Evolutionary conservation across 257 asterid species (phyloP).

Genomic region (Echites panduratus): DNA sequence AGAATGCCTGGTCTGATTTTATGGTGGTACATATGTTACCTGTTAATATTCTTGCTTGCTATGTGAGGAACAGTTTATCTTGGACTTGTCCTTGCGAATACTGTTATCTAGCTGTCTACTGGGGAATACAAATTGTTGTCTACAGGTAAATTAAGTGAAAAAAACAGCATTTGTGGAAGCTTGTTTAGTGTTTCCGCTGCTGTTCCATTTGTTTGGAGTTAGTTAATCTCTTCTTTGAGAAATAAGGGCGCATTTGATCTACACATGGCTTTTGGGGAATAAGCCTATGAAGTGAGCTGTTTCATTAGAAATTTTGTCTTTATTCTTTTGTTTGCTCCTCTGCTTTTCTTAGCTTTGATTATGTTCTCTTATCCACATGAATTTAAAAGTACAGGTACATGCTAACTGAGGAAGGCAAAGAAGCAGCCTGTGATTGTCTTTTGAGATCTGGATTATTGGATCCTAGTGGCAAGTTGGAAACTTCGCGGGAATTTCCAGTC

Average conservation of each 20-base stretch:
- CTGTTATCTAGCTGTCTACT: not conserved
- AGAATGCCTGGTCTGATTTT: not conserved
- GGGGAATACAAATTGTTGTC: not conserved
- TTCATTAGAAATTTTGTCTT: not conserved
- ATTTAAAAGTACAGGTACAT: constrained; percentile 53
- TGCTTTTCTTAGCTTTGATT: not conserved
- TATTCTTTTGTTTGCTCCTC: not conserved
- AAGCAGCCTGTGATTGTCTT: constrained; percentile 75
- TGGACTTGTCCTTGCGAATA: not conserved
- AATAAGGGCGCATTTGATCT: not conserved
- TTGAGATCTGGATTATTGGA: constrained; percentile 60
- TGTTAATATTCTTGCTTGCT: not conserved
- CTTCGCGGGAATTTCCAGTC: constrained; percentile 24
- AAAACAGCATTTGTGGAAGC: not conserved
- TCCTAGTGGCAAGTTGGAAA: constrained; percentile 27
- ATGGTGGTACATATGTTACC: not conserved
- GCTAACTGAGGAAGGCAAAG: constrained; percentile 93
- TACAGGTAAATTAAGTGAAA: not conserved
- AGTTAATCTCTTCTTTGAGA: not conserved
- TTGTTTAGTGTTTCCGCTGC: not conserved
- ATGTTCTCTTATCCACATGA: not conserved
- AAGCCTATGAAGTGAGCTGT: not conserved
- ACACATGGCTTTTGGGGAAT: not conserved
- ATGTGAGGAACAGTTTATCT: too few species aligned
- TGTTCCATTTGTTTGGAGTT: not conserved